Base-by-base conservation (phyloP, 805 yeast species). In the Lipomyces starkeyi region DNA sequence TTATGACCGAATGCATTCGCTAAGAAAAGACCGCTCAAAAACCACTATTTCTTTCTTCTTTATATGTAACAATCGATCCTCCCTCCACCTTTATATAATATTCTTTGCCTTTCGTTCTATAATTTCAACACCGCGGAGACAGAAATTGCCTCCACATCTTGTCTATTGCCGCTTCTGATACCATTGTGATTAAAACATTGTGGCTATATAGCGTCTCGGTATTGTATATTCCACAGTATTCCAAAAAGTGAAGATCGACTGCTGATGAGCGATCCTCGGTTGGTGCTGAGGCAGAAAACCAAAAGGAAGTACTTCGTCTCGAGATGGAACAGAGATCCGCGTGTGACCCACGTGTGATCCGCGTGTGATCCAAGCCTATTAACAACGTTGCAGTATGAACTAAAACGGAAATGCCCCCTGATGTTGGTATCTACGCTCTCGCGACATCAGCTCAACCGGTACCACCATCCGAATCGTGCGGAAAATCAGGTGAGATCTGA, bases 211-310 rank as follows among this genome's bases (percentile, higher is more conserved):
- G n/a, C 49, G 49, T 43, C 7, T n/a, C 22, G 49, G 49, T 43
- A 43, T 17, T 43, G 11, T 43, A n/a, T 43, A n/a, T 17, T 17
- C 49, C 49, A 43, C 22, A 43, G 49, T 43, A 43, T 17, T 17
- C 0, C 6, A n/a, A 43, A 5, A 43, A 17, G 49, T 43, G 49
- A 43, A 43, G 49, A 43, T 43, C 49, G 22, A 2, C 49, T 43
- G 49, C 49, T 43, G 49, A n/a, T n/a, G 49, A 43, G 49, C 22
- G 25, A 43, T 43, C 49, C 49, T 43, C 49, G 49, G 22, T 43
- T 17, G 22, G 20, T 7, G 49, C 14, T 17, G 8, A 43, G 9
- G 14, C 8, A 17, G 11, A 43, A 5, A 3, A 43, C 11, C 20
- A 6, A 7, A 43, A 9, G 43, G 2, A 37, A 11, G 13, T 13